phyloP scores from a whole-genome alignment of 2,329 filamentous ascomycete species.

The Trichoderma asperellum region DNA sequence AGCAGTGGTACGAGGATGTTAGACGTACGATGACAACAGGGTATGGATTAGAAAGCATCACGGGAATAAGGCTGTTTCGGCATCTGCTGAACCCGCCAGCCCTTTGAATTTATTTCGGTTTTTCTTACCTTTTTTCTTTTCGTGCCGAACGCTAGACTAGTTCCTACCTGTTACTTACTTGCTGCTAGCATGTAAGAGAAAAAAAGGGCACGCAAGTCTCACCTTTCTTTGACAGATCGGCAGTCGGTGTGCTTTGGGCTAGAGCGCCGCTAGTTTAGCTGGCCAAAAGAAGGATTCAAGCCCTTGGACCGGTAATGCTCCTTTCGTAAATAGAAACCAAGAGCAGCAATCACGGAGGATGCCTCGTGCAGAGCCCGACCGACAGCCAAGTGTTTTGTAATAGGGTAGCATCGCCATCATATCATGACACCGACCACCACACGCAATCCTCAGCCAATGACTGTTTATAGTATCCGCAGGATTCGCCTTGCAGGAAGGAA shows the following conservation, averaged over 20 bases:
- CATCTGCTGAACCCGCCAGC: not conserved
- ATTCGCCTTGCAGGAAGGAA: conserved; percentile 19
- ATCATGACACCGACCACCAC: not conserved
- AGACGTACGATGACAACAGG: not conserved
- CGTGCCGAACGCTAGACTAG: not conserved
- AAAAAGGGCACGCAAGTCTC: not conserved
- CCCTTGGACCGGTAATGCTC: not conserved
- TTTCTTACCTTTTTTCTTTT: not conserved
- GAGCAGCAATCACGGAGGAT: not conserved
- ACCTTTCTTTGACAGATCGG: conserved; percentile 19
- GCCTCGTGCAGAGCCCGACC: conserved; percentile 5
- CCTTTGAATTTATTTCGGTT: not conserved
- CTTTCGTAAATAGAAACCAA: not conserved
- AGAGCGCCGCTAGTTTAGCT: not conserved
- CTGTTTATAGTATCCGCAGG: conserved; percentile 15
- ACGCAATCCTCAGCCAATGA: not conserved
- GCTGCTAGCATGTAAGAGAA: not conserved
- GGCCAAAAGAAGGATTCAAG: conserved; percentile 8
- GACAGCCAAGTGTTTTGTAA: not conserved
- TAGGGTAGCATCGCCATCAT: not conserved
- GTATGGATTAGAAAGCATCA: not conserved
- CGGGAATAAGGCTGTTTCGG: not conserved
- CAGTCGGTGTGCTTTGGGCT: conserved; percentile 10
- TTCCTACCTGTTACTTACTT: not conserved
- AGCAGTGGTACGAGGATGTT: not conserved